A percentile compares a stretch with the other conserved stretches of the same genome.
phyloP scores from a whole-genome alignment of 768 basidiomycete genomes.

The Lentinus tigrinus region DNA sequence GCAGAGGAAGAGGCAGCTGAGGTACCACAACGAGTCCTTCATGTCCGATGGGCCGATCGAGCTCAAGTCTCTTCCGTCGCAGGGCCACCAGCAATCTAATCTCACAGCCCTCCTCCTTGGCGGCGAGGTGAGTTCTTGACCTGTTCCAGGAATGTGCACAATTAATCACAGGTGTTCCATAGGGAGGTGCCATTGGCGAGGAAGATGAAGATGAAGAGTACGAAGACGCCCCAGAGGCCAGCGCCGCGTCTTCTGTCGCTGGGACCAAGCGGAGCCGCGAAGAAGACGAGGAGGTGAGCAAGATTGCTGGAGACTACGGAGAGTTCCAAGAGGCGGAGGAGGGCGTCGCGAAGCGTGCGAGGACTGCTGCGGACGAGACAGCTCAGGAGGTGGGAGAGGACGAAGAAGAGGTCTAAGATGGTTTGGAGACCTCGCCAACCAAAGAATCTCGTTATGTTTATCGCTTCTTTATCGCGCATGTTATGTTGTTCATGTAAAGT shows the following conservation, averaged over 20 bases:
- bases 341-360: constrained; percentile 35
- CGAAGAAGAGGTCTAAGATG: constrained; percentile 6
- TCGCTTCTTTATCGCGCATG: constrained; percentile 1
- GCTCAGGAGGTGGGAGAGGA: constrained; percentile 4
- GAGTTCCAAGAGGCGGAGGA: constrained; percentile 32
- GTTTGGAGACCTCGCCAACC: neutral
- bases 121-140: constrained; percentile 11
- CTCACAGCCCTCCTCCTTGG: constrained; percentile 28
- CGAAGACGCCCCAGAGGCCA: constrained; percentile 24
- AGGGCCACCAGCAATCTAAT: constrained; percentile 20
- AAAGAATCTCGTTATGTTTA: constrained; percentile 2
- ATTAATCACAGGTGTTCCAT: neutral
- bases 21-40: neutral
- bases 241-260: constrained; percentile 15
- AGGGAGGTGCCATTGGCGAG: neutral
- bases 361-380: constrained; percentile 12
- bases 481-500: neutral
- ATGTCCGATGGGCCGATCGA: neutral
- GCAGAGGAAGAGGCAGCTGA: constrained; percentile 22
- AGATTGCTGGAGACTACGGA: constrained; percentile 23
- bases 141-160: neutral
- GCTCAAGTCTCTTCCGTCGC: neutral
- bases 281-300: constrained; percentile 25
- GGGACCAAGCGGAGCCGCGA: constrained; percentile 23
- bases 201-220: constrained; percentile 22